A percentile compares a stretch with the other conserved stretches of the same genome.
Evolutionary conservation across 139 green algal species (phyloP).

Genomic region (Limnomonas spitsbergensis): DNA sequence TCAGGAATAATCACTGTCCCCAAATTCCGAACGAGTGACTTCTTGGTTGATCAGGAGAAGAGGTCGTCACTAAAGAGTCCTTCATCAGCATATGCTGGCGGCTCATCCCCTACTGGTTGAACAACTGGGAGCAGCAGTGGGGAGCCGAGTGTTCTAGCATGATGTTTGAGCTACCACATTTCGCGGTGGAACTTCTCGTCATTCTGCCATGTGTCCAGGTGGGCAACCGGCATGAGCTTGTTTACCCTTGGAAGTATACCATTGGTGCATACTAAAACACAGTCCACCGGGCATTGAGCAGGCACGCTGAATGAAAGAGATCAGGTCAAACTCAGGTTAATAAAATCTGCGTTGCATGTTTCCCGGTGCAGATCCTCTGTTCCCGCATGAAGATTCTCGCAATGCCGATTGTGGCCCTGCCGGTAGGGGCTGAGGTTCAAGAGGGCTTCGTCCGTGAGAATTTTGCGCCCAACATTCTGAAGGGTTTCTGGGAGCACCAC

Average conservation of each 20-base stretch:
- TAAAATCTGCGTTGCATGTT: not conserved
- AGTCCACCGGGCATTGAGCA: too few relatives aligned
- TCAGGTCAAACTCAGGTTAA: too few relatives aligned
- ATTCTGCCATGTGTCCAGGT: conserved; percentile 78
- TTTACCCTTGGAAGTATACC: too few relatives aligned
- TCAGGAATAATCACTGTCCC: too few relatives aligned
- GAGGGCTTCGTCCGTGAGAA: conserved; percentile 27
- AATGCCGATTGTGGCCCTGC: conserved; percentile 47
- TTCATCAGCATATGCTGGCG: conserved; percentile 80
- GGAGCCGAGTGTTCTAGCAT: conserved; percentile 55
- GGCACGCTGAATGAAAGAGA: too few relatives aligned
- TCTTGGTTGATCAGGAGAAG: too few relatives aligned
- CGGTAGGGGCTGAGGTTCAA: not conserved
- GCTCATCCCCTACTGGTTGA: conserved; percentile 85
- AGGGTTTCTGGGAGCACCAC: conserved; percentile 60
- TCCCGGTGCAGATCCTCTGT: conserved; percentile 58
- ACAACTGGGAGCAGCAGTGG: conserved; percentile 82
- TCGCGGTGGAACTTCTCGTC: conserved; percentile 81
- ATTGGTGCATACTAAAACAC: too few relatives aligned
- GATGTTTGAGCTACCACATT: conserved; percentile 86
- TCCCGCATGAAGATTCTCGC: conserved; percentile 68
- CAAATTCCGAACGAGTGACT: too few relatives aligned
- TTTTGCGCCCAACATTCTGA: conserved; percentile 65
- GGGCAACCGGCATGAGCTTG: too few relatives aligned
- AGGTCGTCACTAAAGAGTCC: conserved; percentile 72